A percentile compares a stretch with the other conserved stretches of the same genome.
Evolutionary conservation across 208 protist species (phyloP).

Genomic region (Crithidia mellificae): DNA sequence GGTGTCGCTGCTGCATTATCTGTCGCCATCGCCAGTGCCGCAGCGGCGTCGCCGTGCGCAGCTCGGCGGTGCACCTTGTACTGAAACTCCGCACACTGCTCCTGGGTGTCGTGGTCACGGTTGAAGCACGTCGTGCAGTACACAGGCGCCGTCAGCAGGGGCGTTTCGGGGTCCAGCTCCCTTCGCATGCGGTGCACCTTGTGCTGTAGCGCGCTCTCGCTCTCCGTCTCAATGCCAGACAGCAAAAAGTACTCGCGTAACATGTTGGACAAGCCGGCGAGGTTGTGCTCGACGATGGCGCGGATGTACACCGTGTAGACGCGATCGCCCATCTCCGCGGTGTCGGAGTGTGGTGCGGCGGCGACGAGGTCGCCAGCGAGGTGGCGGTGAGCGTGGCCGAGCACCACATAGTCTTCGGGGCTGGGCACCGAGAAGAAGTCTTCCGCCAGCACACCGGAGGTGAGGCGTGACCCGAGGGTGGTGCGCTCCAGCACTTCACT

Average conservation of each 20-base stretch:
- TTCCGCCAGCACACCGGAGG: conserved; percentile 56
- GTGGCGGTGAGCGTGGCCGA: conserved; percentile 68
- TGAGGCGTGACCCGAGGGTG: conserved; percentile 62
- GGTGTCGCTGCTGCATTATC: no score
- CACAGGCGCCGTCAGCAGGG: conserved; percentile 50
- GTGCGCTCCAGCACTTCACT: conserved; percentile 53
- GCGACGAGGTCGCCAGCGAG: conserved; percentile 50
- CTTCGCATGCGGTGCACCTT: conserved; percentile 85
- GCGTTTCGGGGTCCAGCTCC: conserved; percentile 78
- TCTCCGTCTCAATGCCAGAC: conserved; percentile 58
- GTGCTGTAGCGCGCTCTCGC: conserved; percentile 77
- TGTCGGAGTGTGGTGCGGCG: conserved; percentile 46
- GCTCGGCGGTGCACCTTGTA: conserved; percentile 49
- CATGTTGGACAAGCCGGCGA: conserved; percentile 59
- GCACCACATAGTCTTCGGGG: conserved; percentile 64
- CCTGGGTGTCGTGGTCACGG: conserved; percentile 63
- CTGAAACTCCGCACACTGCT: conserved; percentile 79
- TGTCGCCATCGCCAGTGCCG: background rate
- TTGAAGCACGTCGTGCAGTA: conserved; percentile 82
- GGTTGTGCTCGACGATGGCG: conserved; percentile 61
- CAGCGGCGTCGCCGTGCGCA: conserved; percentile 17
- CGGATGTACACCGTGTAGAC: conserved; percentile 77
- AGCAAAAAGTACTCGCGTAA: conserved; percentile 88
- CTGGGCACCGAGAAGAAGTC: conserved; percentile 68
- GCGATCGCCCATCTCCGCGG: conserved; percentile 55